A percentile compares a stretch with the other conserved stretches of the same genome.
Conservation (phyloP, 305 asterid species). For the Striga hermonthica region DNA sequence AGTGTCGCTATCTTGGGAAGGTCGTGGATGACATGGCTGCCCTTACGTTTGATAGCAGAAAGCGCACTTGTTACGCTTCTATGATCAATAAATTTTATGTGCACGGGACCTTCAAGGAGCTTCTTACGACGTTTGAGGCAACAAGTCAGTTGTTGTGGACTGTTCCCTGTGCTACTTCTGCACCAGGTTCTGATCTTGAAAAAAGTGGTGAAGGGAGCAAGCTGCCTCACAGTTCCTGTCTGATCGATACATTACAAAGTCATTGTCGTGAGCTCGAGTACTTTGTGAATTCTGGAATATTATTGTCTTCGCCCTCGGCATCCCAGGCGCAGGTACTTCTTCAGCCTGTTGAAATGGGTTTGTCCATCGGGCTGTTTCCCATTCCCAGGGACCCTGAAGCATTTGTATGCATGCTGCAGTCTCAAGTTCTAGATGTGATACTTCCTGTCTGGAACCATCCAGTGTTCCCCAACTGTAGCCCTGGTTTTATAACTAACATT, state of each 20-base stretch:
- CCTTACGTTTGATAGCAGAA: conserved; percentile 83
- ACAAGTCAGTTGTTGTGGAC: conserved; percentile 96
- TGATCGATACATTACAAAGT: conserved; percentile 82
- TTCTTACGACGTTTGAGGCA: conserved; percentile 95
- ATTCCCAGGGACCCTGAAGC: conserved; percentile 95
- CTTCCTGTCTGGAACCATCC: conserved; percentile 96
- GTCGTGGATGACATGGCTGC: conserved; percentile 88
- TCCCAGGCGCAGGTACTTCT: conserved; percentile 94
- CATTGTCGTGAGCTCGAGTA: conserved; percentile 83
- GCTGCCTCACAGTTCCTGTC: conserved; percentile 73
- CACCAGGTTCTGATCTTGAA: conserved; percentile 55
- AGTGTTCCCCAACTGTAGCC: conserved; percentile 70
- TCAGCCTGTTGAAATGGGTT: conserved; percentile 93
- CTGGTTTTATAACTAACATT: conserved; percentile 66
- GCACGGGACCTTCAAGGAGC: conserved; percentile 96
- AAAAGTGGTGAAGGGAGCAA: conserved; percentile 63
- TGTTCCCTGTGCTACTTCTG: conserved; percentile 52
- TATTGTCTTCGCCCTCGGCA: conserved; percentile 71
- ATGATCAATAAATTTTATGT: conserved; percentile 94
- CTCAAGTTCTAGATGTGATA: conserved; percentile 94
- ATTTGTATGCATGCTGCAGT: conserved; percentile 89
- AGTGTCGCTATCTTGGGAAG: conserved; percentile 98
- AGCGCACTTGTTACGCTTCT: conserved; percentile 71
- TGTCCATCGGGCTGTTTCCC: conserved; percentile 96
- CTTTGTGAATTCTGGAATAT: conserved; percentile 79